Evolutionary conservation across 306 rosid genomes (phyloP).

Genomic region (Amphicarpaea edgeworthii): DNA sequence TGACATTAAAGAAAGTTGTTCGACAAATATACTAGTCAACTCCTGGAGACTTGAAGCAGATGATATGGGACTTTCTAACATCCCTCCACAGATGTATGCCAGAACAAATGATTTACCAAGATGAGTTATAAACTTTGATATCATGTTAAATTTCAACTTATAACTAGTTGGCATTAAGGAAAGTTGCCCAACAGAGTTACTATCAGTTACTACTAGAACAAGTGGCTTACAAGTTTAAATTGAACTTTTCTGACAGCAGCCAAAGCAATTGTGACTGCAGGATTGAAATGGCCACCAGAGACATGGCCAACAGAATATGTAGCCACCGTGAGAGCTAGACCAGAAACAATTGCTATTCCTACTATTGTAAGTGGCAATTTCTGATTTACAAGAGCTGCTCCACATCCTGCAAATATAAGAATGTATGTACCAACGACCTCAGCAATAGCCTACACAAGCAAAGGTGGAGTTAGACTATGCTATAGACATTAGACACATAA

Average conservation of each 20-base stretch:
- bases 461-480: background rate
- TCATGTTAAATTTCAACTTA: no score
- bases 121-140: no score
- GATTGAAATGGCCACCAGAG: constrained; percentile 68
- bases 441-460: constrained; percentile 49
- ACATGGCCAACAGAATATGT: constrained; percentile 58
- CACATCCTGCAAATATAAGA: constrained; percentile 63
- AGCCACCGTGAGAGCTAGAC: constrained; percentile 50
- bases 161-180: no score
- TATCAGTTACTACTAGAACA: no score
- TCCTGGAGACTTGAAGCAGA: no score
- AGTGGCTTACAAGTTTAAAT: constrained; percentile 41
- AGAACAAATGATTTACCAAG: no score
- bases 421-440: constrained; percentile 57
- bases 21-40: no score
- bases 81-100: no score
- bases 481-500: background rate
- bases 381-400: constrained; percentile 54
- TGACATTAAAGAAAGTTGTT: no score
- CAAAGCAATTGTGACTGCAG: constrained; percentile 56
- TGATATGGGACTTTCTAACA: no score
- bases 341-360: constrained; percentile 55
- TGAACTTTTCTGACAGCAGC: constrained; percentile 49
- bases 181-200: no score
- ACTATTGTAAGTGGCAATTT: constrained; percentile 44